phyloP scores from a whole-genome alignment of 2,329 filamentous ascomycete species.

The Penicillium frequentans region DNA sequence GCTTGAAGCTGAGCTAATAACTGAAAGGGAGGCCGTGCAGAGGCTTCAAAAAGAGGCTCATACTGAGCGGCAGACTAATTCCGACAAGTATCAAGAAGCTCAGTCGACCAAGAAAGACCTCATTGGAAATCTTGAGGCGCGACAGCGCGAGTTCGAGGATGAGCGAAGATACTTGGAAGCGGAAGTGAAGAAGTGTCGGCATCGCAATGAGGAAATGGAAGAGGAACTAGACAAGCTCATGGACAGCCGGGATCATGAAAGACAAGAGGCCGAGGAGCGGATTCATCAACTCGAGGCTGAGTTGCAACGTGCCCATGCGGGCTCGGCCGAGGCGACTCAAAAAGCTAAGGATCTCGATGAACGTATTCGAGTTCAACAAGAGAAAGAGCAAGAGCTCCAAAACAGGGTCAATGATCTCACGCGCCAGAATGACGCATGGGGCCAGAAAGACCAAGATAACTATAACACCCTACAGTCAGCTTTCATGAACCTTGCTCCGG shows the following conservation, averaged over 20 bases:
- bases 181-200: conserved; percentile 74
- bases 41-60: conserved; percentile 70
- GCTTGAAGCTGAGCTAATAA: conserved; percentile 75
- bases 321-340: conserved; percentile 46
- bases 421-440: conserved; percentile 52
- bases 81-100: conserved; percentile 74
- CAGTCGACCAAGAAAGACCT: conserved; percentile 93
- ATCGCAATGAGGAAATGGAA: conserved; percentile 82
- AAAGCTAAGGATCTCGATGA: conserved; percentile 50
- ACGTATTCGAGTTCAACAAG: conserved; percentile 56
- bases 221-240: conserved; percentile 86
- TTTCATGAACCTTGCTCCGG: conserved; percentile 59
- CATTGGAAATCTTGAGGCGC: conserved; percentile 89
- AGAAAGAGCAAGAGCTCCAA: conserved; percentile 45
- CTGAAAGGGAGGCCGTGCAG: conserved; percentile 68
- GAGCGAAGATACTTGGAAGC: conserved; percentile 81
- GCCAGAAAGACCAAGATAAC: conserved; percentile 56
- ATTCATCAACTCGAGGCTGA: conserved; percentile 70
- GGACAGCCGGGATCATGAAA: conserved; percentile 81
- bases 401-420: conserved; percentile 49
- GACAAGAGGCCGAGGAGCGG: conserved; percentile 66
- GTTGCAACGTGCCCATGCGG: conserved; percentile 59
- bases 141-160: conserved; percentile 82
- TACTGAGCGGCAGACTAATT: conserved; percentile 58
- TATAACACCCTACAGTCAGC: conserved; percentile 59